A percentile compares a stretch with the other conserved stretches of the same genome.
phyloP scores from a whole-genome alignment of 805 yeast genomes.

The Saccharomycopsis selenospora region DNA sequence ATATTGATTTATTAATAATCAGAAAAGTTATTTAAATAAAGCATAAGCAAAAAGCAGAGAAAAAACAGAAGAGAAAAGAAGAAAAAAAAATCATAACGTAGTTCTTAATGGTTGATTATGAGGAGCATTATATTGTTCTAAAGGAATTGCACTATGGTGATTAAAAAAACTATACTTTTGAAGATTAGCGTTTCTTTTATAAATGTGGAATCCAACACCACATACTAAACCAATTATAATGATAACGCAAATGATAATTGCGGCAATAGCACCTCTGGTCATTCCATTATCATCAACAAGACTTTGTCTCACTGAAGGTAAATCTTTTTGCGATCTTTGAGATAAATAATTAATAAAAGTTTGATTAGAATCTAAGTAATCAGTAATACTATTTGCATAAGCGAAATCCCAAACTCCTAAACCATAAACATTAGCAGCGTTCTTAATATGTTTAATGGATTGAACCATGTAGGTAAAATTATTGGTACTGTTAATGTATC shows the following conservation, averaged over 20 bases:
- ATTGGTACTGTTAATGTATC: neutral
- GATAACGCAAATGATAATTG: neutral
- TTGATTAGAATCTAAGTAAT: neutral
- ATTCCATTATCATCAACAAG: neutral
- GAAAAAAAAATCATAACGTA: no score
- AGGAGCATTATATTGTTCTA: neutral
- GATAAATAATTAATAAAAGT: neutral
- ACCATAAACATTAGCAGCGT: neutral
- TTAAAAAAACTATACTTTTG: neutral
- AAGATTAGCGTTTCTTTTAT: neutral
- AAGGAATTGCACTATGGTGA: neutral
- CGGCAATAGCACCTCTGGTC: neutral
- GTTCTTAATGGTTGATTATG: no score
- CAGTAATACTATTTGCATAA: neutral
- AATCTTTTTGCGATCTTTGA: neutral
- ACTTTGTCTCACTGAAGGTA: neutral
- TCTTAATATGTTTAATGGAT: neutral
- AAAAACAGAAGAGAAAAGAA: no score
- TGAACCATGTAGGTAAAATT: neutral
- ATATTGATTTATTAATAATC: no score
- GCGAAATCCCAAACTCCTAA: neutral
- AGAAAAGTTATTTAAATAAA: no score
- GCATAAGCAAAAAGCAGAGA: no score
- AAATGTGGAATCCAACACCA: neutral
- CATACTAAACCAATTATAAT: neutral